Conservation (phyloP, 2,329 filamentous ascomycete species). For the Neonectria hederae region DNA sequence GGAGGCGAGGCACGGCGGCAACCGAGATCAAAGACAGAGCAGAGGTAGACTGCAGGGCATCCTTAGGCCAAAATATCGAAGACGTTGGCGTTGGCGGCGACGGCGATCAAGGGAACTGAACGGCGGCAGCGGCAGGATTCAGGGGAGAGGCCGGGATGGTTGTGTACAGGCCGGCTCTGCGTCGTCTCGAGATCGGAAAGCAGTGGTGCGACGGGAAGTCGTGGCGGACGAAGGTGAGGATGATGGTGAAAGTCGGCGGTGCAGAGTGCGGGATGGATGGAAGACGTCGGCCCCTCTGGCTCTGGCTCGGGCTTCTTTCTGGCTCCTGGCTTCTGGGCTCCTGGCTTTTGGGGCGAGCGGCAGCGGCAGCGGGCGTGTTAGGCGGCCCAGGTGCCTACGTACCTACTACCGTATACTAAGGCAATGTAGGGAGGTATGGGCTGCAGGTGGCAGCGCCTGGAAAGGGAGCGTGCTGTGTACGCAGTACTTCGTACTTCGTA, state of each 20-base stretch:
- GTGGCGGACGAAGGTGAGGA: neutral
- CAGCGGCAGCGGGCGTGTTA: neutral
- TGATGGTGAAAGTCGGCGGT: constrained; percentile 3
- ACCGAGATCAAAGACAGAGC: constrained; percentile 15
- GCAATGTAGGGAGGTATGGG: neutral
- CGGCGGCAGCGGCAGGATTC: neutral
- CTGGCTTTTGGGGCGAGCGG: neutral
- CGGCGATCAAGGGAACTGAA: constrained; percentile 3
- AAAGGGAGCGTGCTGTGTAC: neutral
- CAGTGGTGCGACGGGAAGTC: neutral
- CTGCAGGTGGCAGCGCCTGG: neutral
- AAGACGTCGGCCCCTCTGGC: neutral
- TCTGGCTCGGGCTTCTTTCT: too few relatives aligned
- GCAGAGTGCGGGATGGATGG: neutral
- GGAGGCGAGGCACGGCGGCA: constrained; percentile 11
- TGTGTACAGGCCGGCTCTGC: constrained; percentile 1
- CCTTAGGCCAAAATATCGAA: constrained; percentile 18
- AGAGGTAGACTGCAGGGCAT: constrained; percentile 18
- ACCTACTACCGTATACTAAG: neutral
- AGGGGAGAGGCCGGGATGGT: neutral
- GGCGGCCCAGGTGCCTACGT: neutral
- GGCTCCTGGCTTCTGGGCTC: neutral
- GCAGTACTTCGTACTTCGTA: neutral
- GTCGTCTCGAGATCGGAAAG: constrained; percentile 8
- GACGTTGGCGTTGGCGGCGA: neutral